Evolutionary conservation across 176 grass and related monocot species (phyloP), one percentile per base, ranked within the genome.

Genomic region (Carex parvula): DNA sequence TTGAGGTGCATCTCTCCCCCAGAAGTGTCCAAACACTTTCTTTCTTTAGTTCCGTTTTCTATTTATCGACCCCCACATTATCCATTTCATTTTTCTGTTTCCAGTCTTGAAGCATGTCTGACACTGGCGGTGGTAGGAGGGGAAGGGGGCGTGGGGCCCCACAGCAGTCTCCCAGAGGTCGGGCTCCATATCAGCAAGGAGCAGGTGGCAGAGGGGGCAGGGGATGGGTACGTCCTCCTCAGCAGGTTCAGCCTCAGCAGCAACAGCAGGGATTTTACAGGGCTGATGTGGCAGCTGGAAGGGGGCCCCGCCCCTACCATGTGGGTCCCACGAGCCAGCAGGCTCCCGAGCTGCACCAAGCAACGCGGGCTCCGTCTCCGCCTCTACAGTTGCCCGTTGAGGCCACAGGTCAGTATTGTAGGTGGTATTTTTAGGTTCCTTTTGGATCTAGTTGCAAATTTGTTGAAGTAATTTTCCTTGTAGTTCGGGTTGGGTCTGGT

Each of bases 321-420:
- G 50, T 0, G 50, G 73, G 73, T 33, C 80, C 89, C 14, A 18
- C 59, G 60, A 90, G 88, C 75, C 85, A 64, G 60, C 81, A 75
- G 86, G 91, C 88, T 93, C 92, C 95, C 92, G 95, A 98, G 89
- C 95, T 98, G 95, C 95, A 88, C 95, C 95, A 98, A 94, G 95
- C 95, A 91, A 96, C 87, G 84, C 80, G 81, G 77, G 85, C 85
- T 87, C 87, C 88, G 41, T 76, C 80, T 90, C 87, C 89, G 72
- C 83, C 79, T 65, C 64, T 84, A 54, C 73, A 59, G 52, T 11
- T 76, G 10, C 55, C 83, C 67, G 85, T 88, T 6, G 73, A 67
- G 46, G 70, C 83, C 50, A 60, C 83, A 83, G 85, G 62, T 81
- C 21, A 22, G 35, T 24, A n/a, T 81, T 81, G 32, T 33, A 9